phyloP scores from a whole-genome alignment of 331 rosid genomes.

The Cydonia oblonga region DNA sequence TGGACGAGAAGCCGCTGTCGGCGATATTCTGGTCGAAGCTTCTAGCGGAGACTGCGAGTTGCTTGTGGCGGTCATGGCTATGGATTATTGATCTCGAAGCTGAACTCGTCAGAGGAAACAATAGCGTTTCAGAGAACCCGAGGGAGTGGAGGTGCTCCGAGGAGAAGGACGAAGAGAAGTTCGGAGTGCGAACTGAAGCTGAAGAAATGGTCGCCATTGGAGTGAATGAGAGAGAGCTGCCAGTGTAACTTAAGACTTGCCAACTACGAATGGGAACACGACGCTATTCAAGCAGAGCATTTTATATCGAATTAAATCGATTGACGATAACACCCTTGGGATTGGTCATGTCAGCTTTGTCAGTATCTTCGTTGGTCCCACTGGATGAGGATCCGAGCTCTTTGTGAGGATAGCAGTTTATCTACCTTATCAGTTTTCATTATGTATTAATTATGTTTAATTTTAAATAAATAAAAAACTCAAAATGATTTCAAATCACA shows the following conservation, averaged over 20 bases:
- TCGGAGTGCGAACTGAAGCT: not conserved
- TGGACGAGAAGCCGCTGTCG: constrained; percentile 9
- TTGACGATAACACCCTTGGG: not conserved
- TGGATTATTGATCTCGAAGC: not conserved
- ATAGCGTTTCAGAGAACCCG: not conserved
- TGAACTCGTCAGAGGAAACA: not conserved
- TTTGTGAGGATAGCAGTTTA: too few relatives aligned
- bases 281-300: not conserved
- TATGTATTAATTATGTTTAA: too few relatives aligned
- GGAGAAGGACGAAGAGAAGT: not conserved
- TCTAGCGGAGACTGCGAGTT: constrained; percentile 18
- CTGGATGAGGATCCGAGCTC: too few relatives aligned
- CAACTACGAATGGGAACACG: too few relatives aligned
- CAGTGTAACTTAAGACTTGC: too few relatives aligned
- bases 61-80: not conserved
- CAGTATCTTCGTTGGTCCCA: not conserved
- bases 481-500: too few relatives aligned
- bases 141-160: not conserved
- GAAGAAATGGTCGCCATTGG: constrained; percentile 12
- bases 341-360: not conserved
- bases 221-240: not conserved
- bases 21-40: not conserved
- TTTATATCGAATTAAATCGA: not conserved
- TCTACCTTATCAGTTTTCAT: too few relatives aligned
- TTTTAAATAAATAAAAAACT: too few relatives aligned